Evolutionary conservation across 23 red algal species (phyloP).

Genomic region (Porphyridium purpureum): DNA sequence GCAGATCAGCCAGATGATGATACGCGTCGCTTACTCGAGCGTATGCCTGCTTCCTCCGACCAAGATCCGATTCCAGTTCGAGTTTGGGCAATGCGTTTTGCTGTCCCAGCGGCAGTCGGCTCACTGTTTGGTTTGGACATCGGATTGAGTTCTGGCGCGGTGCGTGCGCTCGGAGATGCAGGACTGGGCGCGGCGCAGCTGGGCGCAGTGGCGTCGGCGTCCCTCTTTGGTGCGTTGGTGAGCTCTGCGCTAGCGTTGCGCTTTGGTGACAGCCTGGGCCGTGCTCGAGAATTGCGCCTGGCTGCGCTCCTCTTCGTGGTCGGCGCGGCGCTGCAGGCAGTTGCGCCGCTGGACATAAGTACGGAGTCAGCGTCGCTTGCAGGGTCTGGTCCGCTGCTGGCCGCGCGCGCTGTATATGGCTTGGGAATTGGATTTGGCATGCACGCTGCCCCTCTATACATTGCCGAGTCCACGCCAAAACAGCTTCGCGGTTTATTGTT

Average conservation of each 20-base stretch:
- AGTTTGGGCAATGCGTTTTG: too few species aligned
- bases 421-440: constrained; percentile 16
- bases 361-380: too few species aligned
- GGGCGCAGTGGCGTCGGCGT: constrained; percentile 5
- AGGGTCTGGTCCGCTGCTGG: neutral
- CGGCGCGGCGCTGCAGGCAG: constrained; percentile 13
- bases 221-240: constrained; percentile 8
- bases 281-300: constrained; percentile 1
- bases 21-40: too few species aligned
- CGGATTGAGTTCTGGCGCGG: constrained; percentile 6
- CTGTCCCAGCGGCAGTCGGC: constrained; percentile 5
- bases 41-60: too few species aligned
- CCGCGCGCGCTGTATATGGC: constrained; percentile 10
- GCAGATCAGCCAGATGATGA: too few species aligned
- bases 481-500: constrained; percentile 4
- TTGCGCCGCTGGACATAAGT: neutral
- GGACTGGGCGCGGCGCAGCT: constrained; percentile 4
- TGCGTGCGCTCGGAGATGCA: constrained; percentile 2
- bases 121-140: constrained; percentile 19
- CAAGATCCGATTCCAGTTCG: too few species aligned
- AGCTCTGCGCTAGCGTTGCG: constrained; percentile 2
- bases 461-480: constrained; percentile 10
- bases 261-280: constrained; percentile 7
- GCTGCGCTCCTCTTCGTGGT: neutral
- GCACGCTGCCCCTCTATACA: constrained; percentile 23